Base-by-base conservation (phyloP, 1,139 yeast species). In the Hemisphaericaspora xylofermentans region DNA sequence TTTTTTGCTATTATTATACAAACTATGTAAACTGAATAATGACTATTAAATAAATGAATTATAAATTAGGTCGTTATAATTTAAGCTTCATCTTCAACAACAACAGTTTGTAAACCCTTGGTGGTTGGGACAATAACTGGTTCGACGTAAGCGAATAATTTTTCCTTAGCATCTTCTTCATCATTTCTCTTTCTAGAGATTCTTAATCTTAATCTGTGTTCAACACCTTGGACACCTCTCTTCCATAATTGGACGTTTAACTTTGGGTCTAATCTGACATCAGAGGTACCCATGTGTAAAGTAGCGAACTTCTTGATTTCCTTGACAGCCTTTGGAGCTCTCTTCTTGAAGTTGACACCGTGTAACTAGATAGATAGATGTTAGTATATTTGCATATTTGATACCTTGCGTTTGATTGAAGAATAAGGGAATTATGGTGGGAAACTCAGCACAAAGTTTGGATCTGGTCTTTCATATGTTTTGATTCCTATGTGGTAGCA, bases 101-200 rank as follows among this genome's bases (percentile, higher is more conserved):
- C 97, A 74, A 82, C 86, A 74, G 99, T 93, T 78, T 89, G 85
- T 75, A 93, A 87, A 78, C 98, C 98, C 85, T 93, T 93, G 76
- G 88, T 82, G 58, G 95, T 71, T 66, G 97, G 86, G 65, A 91
- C 98, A 66, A 80, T 76, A 69, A 94, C 96, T 67, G 95, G 94
- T 82, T 93, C 98, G 67, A 94, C 98, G 76, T 81, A 89, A 62
- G 98, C 91, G 82, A 88, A 94, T 72, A 94, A 84, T 76, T 91
- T 89, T 80, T 89, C 94, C 84, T 87, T 87, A 68, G 98, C 98
- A 73, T 89, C 93, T 82, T 94, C 98, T 81, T 93, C 98, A 76
- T 94, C 98, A 82, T 93, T 93, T 83, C 98, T 88, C 93, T 87
- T 93, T 88, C 98, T 91, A 54, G 98, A 89, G 78, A 94, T 91